Percentiles rank a stretch among this genome's conserved stretches.
Conservation (phyloP, 192 early-diverging fungal genomes). For the Rhizoclosmatium sp. region DNA sequence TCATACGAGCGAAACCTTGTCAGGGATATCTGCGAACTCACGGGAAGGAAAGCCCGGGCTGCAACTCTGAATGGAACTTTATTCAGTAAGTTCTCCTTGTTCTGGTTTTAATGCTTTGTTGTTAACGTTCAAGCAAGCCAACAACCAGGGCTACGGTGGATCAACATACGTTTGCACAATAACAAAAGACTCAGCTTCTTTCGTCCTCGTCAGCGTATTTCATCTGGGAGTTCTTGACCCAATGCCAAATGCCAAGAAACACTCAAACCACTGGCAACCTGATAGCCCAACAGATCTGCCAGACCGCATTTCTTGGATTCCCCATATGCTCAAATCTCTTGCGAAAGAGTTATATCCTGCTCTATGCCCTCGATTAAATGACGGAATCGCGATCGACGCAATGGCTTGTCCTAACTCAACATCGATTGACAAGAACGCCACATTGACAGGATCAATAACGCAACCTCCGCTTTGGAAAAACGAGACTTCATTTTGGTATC, state of each 20-base stretch:
- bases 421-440: not conserved
- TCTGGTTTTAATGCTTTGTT: not conserved
- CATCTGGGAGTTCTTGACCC: constrained; percentile 2
- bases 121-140: no score
- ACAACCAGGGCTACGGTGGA: not conserved
- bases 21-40: not conserved
- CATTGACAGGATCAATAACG: not conserved
- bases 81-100: not conserved
- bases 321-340: not conserved
- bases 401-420: not conserved
- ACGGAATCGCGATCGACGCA: not conserved
- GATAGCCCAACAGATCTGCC: not conserved
- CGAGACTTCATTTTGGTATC: constrained; percentile 14
- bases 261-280: not conserved
- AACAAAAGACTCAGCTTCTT: not conserved
- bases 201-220: constrained; percentile 1
- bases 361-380: not conserved
- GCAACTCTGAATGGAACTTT: constrained; percentile 3
- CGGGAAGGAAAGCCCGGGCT: not conserved
- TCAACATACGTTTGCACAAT: not conserved
- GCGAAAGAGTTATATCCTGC: not conserved
- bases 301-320: constrained; percentile 1
- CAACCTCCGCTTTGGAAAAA: not conserved
- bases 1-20: constrained; percentile 9
- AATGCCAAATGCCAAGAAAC: not conserved